Evolutionary conservation across 129 eudicot genomes (phyloP).

Genomic region (Artemisia argyi): DNA sequence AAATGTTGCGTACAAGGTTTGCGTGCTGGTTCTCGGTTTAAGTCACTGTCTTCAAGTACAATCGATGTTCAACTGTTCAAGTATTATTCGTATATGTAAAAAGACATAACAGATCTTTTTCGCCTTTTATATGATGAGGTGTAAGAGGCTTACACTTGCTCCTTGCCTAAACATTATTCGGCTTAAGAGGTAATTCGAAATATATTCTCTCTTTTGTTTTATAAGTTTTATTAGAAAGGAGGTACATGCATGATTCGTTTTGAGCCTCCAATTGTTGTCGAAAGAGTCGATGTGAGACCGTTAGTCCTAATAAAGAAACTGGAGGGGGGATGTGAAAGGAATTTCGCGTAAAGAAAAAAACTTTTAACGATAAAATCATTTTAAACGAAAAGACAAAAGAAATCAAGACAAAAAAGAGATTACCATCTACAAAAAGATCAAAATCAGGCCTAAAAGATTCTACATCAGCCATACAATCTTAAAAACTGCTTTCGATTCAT

Average conservation of each 20-base stretch:
- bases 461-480: too few relatives aligned
- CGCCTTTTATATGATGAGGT: neutral
- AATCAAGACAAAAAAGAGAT: neutral
- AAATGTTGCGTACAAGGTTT: neutral
- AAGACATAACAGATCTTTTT: neutral
- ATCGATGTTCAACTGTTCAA: neutral
- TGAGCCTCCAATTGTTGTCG: neutral
- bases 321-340: slow-evolving; percentile 11
- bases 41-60: neutral
- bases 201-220: neutral
- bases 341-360: slow-evolving; percentile 1
- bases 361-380: neutral
- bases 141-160: neutral
- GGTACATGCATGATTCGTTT: neutral
- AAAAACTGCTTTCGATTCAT: too few relatives aligned
- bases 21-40: neutral
- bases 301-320: neutral
- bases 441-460: neutral
- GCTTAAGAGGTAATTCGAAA: too few relatives aligned
- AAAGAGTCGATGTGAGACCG: slow-evolving; percentile 22
- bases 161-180: slow-evolving; percentile 6
- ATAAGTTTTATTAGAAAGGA: neutral
- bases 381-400: neutral
- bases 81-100: neutral
- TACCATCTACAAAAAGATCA: neutral